These are phyloP conservation scores for Dryadomyces sulphureus DNA, from an alignment of 2,329 filamentous ascomycete species.

Conservation along the genomic window DNA sequence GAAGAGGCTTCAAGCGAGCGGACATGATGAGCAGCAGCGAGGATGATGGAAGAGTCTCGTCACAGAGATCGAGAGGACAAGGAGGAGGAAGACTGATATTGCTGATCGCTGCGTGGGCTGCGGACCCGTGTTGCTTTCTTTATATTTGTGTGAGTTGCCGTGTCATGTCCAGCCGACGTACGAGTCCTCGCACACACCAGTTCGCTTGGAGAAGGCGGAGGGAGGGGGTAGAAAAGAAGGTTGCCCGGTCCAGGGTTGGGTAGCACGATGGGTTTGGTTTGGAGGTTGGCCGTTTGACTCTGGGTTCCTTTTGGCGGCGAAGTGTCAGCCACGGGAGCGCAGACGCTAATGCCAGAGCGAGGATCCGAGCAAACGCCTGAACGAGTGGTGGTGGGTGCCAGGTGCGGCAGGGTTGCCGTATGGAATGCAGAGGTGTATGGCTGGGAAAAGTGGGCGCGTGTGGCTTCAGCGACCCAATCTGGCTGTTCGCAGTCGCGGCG, in stretches of 20 bases:
- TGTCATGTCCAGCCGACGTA: not conserved
- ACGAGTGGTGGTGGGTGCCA: not conserved
- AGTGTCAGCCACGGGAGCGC: not conserved
- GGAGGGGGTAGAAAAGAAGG: not conserved
- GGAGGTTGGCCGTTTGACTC: no score
- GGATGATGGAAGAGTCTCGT: not conserved
- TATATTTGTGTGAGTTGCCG: not conserved
- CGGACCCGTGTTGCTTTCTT: not conserved
- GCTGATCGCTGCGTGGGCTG: not conserved
- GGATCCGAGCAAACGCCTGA: not conserved
- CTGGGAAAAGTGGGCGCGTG: not conserved
- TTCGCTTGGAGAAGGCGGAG: not conserved
- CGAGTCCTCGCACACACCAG: no score
- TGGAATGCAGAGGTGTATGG: not conserved
- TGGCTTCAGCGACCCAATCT: not conserved
- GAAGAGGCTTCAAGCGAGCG: slow-evolving; percentile 34
- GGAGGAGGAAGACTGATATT: not conserved
- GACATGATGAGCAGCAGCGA: slow-evolving; percentile 21
- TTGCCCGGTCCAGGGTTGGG: not conserved
- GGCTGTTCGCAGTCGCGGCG: not conserved
- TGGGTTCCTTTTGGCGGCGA: not conserved
- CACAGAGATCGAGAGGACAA: not conserved
- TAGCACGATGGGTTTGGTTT: not conserved
- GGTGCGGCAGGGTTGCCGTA: no score
- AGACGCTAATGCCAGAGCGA: not conserved